phyloP scores from a whole-genome alignment of 140 eudicot genomes.

The Artemisia princeps region DNA sequence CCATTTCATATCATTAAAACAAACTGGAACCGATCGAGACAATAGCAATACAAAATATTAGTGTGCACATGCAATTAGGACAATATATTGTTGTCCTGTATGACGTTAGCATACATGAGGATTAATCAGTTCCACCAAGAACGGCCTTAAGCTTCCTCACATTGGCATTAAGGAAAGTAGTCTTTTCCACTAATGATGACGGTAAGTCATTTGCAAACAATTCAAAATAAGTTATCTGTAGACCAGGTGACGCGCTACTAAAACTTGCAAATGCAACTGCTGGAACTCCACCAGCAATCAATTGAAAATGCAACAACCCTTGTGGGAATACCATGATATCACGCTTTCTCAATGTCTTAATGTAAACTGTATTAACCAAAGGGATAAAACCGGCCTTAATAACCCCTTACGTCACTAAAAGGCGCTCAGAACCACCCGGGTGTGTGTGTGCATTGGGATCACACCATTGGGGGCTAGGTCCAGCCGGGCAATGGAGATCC shows the following conservation, averaged over 20 bases:
- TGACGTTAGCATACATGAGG: not conserved
- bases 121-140: constrained; percentile 69
- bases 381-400: constrained; percentile 54
- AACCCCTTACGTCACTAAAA: constrained; percentile 60
- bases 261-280: constrained; percentile 68
- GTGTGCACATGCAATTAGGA: not conserved
- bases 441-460: constrained; percentile 83
- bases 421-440: constrained; percentile 66
- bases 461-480: constrained; percentile 73
- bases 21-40: no score
- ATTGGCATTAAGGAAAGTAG: constrained; percentile 73
- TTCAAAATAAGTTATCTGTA: constrained; percentile 69
- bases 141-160: constrained; percentile 61
- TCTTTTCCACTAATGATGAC: constrained; percentile 42
- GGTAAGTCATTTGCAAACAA: constrained; percentile 61
- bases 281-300: constrained; percentile 45
- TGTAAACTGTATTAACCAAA: constrained; percentile 52
- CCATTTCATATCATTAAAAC: no score
- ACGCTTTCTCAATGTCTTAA: constrained; percentile 52
- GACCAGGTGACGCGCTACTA: constrained; percentile 68
- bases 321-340: constrained; percentile 79
- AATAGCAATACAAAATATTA: not conserved
- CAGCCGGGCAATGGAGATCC: constrained; percentile 59
- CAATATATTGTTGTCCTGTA: no score
- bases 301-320: constrained; percentile 73